These are phyloP conservation scores for Phoma sp. DNA, from an alignment of 2,329 filamentous ascomycete species.

Conservation along the genomic window DNA sequence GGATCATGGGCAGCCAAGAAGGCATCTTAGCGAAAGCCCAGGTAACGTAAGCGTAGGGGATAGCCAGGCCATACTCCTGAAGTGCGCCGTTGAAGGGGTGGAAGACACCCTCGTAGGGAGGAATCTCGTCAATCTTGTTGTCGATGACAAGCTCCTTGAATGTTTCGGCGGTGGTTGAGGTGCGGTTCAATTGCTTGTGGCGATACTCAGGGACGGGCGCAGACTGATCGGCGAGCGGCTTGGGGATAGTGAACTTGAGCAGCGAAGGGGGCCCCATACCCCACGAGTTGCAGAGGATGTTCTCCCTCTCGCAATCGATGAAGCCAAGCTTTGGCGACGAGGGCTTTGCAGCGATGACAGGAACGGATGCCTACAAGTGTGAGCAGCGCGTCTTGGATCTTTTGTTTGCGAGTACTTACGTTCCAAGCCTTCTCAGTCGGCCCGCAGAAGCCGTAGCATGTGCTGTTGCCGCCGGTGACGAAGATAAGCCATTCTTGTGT, in stretches of 20 bases:
- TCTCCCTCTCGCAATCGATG: slow-evolving; percentile 76
- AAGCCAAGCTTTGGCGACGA: slow-evolving; percentile 70
- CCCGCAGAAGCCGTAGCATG: slow-evolving; percentile 74
- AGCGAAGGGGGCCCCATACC: slow-evolving; percentile 68
- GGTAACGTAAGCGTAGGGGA: slow-evolving; percentile 71
- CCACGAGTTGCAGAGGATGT: slow-evolving; percentile 77
- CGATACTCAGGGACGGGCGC: slow-evolving; percentile 69
- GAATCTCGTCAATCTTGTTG: slow-evolving; percentile 59
- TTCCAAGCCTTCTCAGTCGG: slow-evolving; percentile 67
- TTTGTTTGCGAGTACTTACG: slow-evolving; percentile 37
- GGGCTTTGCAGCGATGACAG: slow-evolving; percentile 65
- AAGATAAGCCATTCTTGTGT: slow-evolving; percentile 80
- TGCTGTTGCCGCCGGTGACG: slow-evolving; percentile 77
- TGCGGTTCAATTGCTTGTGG: slow-evolving; percentile 71
- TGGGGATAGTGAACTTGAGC: slow-evolving; percentile 68
- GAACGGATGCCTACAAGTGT: slow-evolving; percentile 61
- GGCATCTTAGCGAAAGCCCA: slow-evolving; percentile 67
- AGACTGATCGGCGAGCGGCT: slow-evolving; percentile 66
- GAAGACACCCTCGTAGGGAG: slow-evolving; percentile 69
- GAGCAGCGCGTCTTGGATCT: not conserved
- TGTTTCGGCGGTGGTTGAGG: slow-evolving; percentile 68
- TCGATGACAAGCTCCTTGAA: slow-evolving; percentile 67
- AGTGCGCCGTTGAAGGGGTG: slow-evolving; percentile 76
- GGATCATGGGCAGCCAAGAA: slow-evolving; percentile 78
- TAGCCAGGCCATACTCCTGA: slow-evolving; percentile 65